phyloP scores from a whole-genome alignment of 106 monocot species.

The Apostasia shenzhenica region DNA sequence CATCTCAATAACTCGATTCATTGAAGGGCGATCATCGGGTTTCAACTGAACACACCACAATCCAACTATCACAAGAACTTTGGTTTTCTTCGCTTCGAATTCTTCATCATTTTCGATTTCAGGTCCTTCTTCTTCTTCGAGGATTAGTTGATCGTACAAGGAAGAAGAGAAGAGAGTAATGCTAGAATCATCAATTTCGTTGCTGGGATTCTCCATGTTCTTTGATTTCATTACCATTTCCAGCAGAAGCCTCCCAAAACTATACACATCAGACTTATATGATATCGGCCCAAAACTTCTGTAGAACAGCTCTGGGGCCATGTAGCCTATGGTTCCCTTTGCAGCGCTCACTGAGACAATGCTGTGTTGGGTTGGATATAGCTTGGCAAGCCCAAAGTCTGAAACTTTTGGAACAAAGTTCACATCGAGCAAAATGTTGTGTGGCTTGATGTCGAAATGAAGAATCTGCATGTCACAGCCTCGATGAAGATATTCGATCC shows the following conservation, averaged over 20 bases:
- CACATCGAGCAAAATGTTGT: constrained; percentile 14
- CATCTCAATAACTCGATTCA: constrained; percentile 32
- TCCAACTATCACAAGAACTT: constrained; percentile 18
- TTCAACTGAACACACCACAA: constrained; percentile 49
- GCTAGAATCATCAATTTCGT: constrained; percentile 6
- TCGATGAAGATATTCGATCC: constrained; percentile 25
- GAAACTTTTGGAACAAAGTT: constrained; percentile 33
- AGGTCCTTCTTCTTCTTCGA: constrained; percentile 11
- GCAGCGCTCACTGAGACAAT: constrained; percentile 27
- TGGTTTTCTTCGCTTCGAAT: constrained; percentile 13
- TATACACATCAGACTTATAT: constrained; percentile 32
- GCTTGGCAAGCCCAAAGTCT: constrained; percentile 35
- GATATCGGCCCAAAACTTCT: constrained; percentile 24
- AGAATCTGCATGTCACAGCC: constrained; percentile 21
- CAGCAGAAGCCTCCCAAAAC: constrained; percentile 31
- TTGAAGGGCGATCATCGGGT: constrained; percentile 31
- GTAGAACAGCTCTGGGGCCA: constrained; percentile 24
- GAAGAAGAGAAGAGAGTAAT: constrained; percentile 18
- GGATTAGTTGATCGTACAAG: constrained; percentile 14
- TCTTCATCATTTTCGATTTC: constrained; percentile 2
- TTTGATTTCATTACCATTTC: constrained; percentile 21
- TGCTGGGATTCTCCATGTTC: constrained; percentile 3
- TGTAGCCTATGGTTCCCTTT: constrained; percentile 33
- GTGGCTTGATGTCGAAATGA: constrained; percentile 16
- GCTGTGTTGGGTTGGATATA: constrained; percentile 22